Evolutionary conservation across 495 filamentous ascomycete genomes (phyloP), one percentile per base, ranked within the genome.

Genomic region (Aspergillus olivimuriae): DNA sequence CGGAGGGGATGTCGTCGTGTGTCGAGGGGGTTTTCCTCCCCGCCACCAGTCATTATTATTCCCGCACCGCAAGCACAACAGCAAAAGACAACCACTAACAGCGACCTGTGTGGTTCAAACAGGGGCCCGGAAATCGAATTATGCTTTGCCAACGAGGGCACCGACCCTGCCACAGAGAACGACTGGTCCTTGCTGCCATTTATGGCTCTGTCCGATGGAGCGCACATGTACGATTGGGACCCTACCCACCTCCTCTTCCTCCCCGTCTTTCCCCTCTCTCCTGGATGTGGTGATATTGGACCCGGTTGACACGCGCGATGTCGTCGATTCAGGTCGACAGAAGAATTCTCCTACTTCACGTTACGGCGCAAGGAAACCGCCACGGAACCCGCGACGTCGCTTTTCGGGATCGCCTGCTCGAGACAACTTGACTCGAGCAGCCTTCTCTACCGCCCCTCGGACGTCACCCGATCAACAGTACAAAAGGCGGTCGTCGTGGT

Each of bases 401-500:
- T 97, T 17, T 97, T 98, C 63, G 92, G 92, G 46, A 97, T 98
- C 52, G 86, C 90, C 9, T 98, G 92, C 60, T 94, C 89, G 12
- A 76, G 91, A 40, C 92, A 97, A 66, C 73, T 98, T 46, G 86
- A 94, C 52, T 76, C 90, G 9, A 81, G 76, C 18, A 71, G 83
- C 46, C 73, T 98, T 42, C 72, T 87, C 39, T 76, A 85, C 51
- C 76, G 86, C 34, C 83, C 89, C 1, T 72, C 86, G 20, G 94
- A 97, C 39, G 92, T 97, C 41, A 98, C 92, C 6, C 76, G 92
- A 45, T 92, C 86, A 38, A 96, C 92, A 2, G 92, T 98, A 22
- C 92, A 98, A 60, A 98, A 98, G 66, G 92, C 92, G 6, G 89
- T 98, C n/a, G 90, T 97, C 42, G 90, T 95, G 36, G 87, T 97